Conservation (phyloP, 805 yeast species). For the Nakazawaea ishiwadae region DNA sequence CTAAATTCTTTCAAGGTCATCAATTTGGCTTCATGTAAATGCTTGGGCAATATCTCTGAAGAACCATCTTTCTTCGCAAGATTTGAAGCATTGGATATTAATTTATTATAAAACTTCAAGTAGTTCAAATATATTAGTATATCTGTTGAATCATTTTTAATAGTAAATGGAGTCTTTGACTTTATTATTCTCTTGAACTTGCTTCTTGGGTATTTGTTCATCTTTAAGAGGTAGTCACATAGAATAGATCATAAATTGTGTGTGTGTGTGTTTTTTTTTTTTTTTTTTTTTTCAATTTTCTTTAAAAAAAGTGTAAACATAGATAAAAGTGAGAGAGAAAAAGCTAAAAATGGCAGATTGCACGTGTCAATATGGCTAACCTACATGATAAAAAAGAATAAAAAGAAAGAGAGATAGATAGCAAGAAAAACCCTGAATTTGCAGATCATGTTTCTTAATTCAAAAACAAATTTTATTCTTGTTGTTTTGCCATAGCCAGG, state of each 20-base stretch:
- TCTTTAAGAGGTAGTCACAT: too few species aligned
- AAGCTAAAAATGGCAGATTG: too few species aligned
- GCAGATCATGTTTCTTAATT: too few species aligned
- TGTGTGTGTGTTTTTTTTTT: not conserved
- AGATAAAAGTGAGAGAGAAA: too few species aligned
- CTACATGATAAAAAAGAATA: too few species aligned
- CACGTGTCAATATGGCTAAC: too few species aligned
- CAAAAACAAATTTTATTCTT: too few species aligned
- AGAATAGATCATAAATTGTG: too few species aligned
- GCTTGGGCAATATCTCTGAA: conserved; percentile 36
- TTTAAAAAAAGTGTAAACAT: too few species aligned
- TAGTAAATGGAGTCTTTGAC: conserved; percentile 17
- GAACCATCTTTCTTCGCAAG: conserved; percentile 36
- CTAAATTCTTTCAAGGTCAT: conserved; percentile 29
- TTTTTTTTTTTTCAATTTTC: not conserved
- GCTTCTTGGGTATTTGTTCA: conserved; percentile 13
- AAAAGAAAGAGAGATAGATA: too few species aligned
- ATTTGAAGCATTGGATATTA: conserved; percentile 34
- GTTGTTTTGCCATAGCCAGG: too few species aligned
- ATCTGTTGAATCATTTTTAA: conserved; percentile 36
- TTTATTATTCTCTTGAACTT: conserved; percentile 21
- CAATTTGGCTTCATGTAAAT: conserved; percentile 32
- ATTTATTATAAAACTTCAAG: conserved; percentile 37
- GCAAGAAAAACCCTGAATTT: too few species aligned
- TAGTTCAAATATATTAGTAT: conserved; percentile 42